A percentile compares a stretch with the other conserved stretches of the same genome.
Evolutionary conservation across 495 filamentous ascomycete species (phyloP).

Genomic region (Podospora australis): DNA sequence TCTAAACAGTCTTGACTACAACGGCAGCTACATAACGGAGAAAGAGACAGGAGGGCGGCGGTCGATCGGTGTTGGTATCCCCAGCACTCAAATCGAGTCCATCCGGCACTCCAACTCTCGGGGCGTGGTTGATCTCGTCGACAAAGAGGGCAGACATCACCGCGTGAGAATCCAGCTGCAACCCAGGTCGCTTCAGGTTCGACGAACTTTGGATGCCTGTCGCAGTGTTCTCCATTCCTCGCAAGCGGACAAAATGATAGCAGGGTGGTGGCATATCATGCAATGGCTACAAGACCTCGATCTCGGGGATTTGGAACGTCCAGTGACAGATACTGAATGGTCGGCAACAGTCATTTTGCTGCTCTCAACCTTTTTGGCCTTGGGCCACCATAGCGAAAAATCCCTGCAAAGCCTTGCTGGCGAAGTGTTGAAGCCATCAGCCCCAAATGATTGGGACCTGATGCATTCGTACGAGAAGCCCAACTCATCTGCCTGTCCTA

Average conservation of each 20-base stretch:
- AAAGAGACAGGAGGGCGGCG: constrained; percentile 4
- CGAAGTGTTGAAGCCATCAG: background rate
- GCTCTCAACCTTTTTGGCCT: constrained; percentile 46
- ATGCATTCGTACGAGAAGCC: constrained; percentile 32
- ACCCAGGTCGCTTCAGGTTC: constrained; percentile 55
- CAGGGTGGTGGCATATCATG: constrained; percentile 71
- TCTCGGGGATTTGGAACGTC: constrained; percentile 19
- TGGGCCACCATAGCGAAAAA: constrained; percentile 22
- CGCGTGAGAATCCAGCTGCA: constrained; percentile 60
- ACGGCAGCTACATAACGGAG: constrained; percentile 23
- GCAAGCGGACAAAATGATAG: constrained; percentile 57
- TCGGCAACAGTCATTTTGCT: constrained; percentile 66
- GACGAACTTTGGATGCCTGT: constrained; percentile 52
- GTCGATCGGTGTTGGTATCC: constrained; percentile 14
- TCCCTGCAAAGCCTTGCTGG: constrained; percentile 6
- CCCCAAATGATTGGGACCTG: constrained; percentile 31
- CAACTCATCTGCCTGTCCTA: constrained; percentile 50
- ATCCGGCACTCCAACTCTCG: constrained; percentile 39
- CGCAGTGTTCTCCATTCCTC: constrained; percentile 54
- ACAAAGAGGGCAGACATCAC: constrained; percentile 54
- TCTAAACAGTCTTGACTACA: constrained; percentile 32
- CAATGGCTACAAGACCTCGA: constrained; percentile 56
- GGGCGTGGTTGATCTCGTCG: constrained; percentile 59
- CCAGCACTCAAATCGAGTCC: constrained; percentile 32
- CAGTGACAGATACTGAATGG: constrained; percentile 62